phyloP scores from a whole-genome alignment of 306 rosid species.

The Alnus glutinosa region DNA sequence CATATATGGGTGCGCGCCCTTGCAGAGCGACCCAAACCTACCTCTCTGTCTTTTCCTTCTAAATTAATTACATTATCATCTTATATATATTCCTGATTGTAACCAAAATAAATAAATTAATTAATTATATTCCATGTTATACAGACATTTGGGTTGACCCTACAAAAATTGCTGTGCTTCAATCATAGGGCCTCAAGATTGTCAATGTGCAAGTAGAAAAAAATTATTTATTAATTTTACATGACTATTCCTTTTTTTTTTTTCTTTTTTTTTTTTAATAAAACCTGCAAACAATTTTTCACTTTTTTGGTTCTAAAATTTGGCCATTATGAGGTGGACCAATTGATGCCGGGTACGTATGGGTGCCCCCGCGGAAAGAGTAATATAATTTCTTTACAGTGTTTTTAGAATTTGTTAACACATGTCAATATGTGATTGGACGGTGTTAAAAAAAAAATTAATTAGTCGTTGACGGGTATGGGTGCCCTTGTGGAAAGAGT shows the following conservation, averaged over 20 bases:
- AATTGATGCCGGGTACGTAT: not conserved
- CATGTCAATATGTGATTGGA: too few species aligned
- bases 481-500: too few species aligned
- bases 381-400: too few species aligned
- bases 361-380: too few species aligned
- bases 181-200: not conserved
- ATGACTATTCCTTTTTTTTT: not conserved
- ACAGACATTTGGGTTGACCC: slow-evolving; percentile 31
- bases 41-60: not conserved
- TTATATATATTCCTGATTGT: slow-evolving; percentile 10
- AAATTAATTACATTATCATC: slow-evolving; percentile 47
- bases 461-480: too few species aligned
- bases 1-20: slow-evolving; percentile 62
- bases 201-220: slow-evolving; percentile 12
- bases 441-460: too few species aligned
- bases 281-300: not conserved
- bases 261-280: not conserved
- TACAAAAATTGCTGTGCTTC: too few species aligned
- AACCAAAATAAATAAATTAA: not conserved
- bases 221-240: not conserved
- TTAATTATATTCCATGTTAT: not conserved
- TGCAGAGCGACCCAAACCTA: slow-evolving; percentile 41
- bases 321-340: not conserved
- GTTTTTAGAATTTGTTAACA: too few species aligned
- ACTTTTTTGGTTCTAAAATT: not conserved